A percentile compares a stretch with the other conserved stretches of the same genome.
phyloP scores from a whole-genome alignment of 1,139 yeast species.

The Nakaseomyces kungkrabaensis region DNA sequence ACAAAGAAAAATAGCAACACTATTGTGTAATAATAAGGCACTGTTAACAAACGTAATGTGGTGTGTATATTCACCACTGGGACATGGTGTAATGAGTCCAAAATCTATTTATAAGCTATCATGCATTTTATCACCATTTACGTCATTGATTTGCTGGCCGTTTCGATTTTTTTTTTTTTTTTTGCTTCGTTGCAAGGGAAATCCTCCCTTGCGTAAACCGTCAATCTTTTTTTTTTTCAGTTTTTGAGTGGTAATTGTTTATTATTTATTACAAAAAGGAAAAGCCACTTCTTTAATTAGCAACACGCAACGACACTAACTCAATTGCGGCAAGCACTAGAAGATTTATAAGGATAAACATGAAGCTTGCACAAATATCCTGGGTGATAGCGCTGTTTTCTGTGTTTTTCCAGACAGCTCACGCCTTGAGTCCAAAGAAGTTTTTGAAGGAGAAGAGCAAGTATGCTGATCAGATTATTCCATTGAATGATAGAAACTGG shows the following conservation, averaged over 20 bases:
- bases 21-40: too few species aligned
- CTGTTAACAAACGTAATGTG: too few species aligned
- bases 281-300: too few species aligned
- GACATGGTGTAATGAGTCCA: too few species aligned
- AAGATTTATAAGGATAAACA: neutral
- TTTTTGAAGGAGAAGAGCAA: constrained; percentile 19
- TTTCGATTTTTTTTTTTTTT: too few species aligned
- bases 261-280: too few species aligned
- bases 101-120: too few species aligned
- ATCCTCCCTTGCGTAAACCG: neutral
- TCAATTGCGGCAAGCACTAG: neutral
- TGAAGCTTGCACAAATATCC: neutral
- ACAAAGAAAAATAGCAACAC: too few species aligned
- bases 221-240: neutral
- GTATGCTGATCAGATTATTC: constrained; percentile 32
- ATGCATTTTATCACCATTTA: neutral
- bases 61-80: too few species aligned
- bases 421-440: constrained; percentile 19
- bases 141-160: neutral
- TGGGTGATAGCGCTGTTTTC: constrained; percentile 4
- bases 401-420: constrained; percentile 1
- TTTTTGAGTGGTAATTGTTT: too few species aligned
- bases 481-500: constrained; percentile 54
- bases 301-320: too few species aligned
- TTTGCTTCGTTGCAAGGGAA: neutral